Percentiles rank a stretch among this genome's conserved stretches.
These are phyloP conservation scores for Adansonia gregorii DNA, from an alignment of 441 rosid species.

Conservation along the genomic window DNA sequence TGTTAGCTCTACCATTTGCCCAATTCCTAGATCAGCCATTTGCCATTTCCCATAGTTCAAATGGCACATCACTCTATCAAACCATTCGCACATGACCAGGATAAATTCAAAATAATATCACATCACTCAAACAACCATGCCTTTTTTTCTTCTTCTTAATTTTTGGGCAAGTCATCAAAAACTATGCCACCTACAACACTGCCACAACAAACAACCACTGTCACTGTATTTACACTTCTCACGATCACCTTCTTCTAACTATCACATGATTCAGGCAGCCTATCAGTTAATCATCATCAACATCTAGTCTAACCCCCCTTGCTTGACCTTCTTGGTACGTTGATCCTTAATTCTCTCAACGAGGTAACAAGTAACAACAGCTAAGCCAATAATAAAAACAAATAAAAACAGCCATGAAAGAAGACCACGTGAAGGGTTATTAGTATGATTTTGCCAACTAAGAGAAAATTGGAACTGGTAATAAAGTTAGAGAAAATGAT, in stretches of 20 bases:
- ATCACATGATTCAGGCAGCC: slow-evolving; percentile 4
- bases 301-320: background rate
- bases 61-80: too few relatives aligned
- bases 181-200: background rate
- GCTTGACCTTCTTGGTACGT: background rate
- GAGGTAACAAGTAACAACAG: background rate
- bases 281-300: background rate
- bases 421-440: background rate
- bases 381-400: background rate
- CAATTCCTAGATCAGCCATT: too few relatives aligned
- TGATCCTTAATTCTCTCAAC: background rate
- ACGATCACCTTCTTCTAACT: background rate
- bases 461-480: background rate
- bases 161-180: background rate
- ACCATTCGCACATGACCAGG: too few relatives aligned
- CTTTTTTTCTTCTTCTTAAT: background rate
- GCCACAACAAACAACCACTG: background rate
- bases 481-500: background rate
- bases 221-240: background rate
- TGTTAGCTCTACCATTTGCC: too few relatives aligned
- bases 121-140: background rate
- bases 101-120: background rate
- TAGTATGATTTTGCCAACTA: background rate
- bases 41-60: too few relatives aligned
- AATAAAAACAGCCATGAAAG: background rate